These are phyloP conservation scores for Mikania micrantha DNA, from an alignment of 129 eudicot genomes.

Conservation along the genomic window DNA sequence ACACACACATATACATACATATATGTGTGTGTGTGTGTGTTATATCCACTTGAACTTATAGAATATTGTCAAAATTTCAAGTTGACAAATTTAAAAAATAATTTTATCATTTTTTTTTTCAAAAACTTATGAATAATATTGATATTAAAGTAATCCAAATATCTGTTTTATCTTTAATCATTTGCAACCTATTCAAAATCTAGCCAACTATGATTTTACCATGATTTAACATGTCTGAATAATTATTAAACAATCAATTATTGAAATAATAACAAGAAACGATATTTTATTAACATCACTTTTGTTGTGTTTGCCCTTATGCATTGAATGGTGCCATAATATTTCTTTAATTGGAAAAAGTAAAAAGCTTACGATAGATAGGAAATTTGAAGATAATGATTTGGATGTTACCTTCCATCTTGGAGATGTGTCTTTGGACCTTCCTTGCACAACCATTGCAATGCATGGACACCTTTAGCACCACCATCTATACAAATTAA, in stretches of 20 bases:
- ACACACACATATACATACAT: no score
- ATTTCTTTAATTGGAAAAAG: background rate
- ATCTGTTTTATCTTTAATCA: background rate
- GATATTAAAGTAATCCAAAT: no score
- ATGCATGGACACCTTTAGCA: conserved; percentile 93
- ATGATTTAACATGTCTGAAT: background rate
- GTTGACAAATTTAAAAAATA: background rate
- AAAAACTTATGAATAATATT: no score
- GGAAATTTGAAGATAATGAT: background rate
- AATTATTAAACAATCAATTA: background rate
- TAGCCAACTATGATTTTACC: background rate
- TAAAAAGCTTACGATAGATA: background rate
- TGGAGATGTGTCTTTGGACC: conserved; percentile 84
- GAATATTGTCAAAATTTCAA: background rate
- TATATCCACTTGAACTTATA: background rate
- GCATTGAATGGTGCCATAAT: background rate
- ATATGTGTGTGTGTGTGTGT: no score
- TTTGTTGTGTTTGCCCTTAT: background rate
- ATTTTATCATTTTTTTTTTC: no score
- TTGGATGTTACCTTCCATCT: conserved; percentile 70
- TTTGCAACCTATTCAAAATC: background rate
- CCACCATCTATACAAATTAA: conserved; percentile 80
- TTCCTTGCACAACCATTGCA: conserved; percentile 97
- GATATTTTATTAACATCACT: background rate
- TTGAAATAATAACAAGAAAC: background rate